These are phyloP conservation scores for Marasmius tenuissimus DNA, from an alignment of 1,284 basidiomycete species.

Conservation along the genomic window DNA sequence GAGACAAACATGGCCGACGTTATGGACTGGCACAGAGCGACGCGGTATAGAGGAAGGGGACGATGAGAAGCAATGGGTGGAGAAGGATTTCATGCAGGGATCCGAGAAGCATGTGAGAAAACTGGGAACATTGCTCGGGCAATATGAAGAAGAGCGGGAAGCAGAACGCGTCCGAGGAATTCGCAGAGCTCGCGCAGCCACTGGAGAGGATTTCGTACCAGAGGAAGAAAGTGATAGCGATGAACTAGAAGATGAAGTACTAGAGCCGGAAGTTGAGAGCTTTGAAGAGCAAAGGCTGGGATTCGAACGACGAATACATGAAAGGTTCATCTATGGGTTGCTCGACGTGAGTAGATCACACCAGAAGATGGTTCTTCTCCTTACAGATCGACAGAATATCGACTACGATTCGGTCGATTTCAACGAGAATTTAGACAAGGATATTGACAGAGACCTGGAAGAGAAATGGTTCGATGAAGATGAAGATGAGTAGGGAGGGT, in stretches of 20 bases:
- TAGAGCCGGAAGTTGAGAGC: slow-evolving; percentile 28
- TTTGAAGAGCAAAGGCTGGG: slow-evolving; percentile 43
- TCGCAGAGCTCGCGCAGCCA: slow-evolving; percentile 38
- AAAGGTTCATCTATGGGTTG: slow-evolving; percentile 74
- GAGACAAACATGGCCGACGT: slow-evolving; percentile 55
- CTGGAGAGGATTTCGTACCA: slow-evolving; percentile 52
- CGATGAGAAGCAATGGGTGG: slow-evolving; percentile 71
- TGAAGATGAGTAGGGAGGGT: slow-evolving; percentile 26
- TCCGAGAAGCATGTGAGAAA: slow-evolving; percentile 63
- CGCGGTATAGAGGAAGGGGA: slow-evolving; percentile 50
- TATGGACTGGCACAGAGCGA: slow-evolving; percentile 60
- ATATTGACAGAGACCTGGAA: slow-evolving; percentile 61
- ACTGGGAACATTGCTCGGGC: slow-evolving; percentile 60
- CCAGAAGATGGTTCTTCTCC: not conserved
- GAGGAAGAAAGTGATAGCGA: slow-evolving; percentile 67
- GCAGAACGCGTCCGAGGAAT: slow-evolving; percentile 55
- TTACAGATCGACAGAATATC: slow-evolving; percentile 44
- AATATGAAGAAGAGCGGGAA: slow-evolving; percentile 75
- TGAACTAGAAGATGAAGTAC: slow-evolving; percentile 18
- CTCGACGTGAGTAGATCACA: slow-evolving; percentile 53
- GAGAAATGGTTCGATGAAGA: slow-evolving; percentile 78
- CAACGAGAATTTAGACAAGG: slow-evolving; percentile 67
- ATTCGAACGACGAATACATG: slow-evolving; percentile 63
- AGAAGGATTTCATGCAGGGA: slow-evolving; percentile 60
- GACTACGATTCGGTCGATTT: slow-evolving; percentile 76